phyloP scores from a whole-genome alignment of 2,329 filamentous ascomycete species.

The Sporothrix luriei region DNA sequence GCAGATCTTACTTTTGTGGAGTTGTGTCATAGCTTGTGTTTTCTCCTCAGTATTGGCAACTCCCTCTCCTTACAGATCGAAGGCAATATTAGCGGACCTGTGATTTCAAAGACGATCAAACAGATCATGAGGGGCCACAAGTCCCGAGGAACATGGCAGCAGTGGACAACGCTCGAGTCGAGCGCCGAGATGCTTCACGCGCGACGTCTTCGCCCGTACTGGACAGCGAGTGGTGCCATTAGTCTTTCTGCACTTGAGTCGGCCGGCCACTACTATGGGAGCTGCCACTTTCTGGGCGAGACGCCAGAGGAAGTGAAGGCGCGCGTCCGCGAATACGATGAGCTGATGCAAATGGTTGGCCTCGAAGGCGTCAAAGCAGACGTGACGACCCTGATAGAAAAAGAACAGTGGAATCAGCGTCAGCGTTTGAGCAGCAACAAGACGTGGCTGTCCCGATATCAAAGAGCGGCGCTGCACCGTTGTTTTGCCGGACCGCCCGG shows the following conservation, averaged over 20 bases:
- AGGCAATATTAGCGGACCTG: neutral
- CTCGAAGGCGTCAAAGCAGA: neutral
- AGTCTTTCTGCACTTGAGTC: neutral
- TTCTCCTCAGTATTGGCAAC: slow-evolving; percentile 5
- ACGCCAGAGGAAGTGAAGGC: neutral
- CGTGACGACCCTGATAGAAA: neutral
- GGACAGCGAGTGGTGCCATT: neutral
- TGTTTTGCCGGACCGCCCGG: neutral
- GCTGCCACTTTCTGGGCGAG: neutral
- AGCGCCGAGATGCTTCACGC: neutral
- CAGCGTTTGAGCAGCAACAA: neutral
- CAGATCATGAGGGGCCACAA: neutral
- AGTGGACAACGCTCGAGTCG: slow-evolving; percentile 11
- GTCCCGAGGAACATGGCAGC: neutral
- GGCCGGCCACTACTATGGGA: neutral
- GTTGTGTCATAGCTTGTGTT: neutral
- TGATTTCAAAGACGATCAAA: neutral
- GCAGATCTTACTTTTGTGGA: neutral
- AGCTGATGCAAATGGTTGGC: neutral
- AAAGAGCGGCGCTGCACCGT: neutral
- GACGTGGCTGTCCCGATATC: neutral
- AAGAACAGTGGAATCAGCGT: neutral
- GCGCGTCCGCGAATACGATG: neutral
- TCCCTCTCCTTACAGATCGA: neutral
- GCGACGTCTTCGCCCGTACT: neutral